Base-by-base conservation (phyloP, 208 protist species). In the Acanthamoeba quina region DNA sequence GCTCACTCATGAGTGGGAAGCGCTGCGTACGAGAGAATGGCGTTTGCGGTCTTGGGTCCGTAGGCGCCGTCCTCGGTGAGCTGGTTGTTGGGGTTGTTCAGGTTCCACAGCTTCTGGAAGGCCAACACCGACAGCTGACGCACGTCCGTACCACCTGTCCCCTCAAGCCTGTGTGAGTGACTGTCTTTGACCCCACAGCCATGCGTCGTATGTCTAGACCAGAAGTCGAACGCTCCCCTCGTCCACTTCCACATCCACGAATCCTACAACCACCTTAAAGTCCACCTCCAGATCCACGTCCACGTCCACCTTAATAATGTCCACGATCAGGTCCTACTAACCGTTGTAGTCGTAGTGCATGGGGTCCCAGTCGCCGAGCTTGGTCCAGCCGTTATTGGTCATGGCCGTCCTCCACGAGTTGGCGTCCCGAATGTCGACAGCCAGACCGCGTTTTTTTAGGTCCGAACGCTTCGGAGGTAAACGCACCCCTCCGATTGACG, bases 311-410 rank as follows among this genome's bases (percentile, higher is more conserved):
- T 29, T 66, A 19, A 66, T 66, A 29, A n/a, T 21, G 24, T 66
- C 60, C 19, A 66, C 24, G 24, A 4, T 5, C 24, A n/a, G 60
- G 60, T 3, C 19, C 60, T 29, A 66, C 60, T 1, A 21, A 76
- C 68, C 34, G 31, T 80, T 26, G 72, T 80, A 80, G 31, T 80
- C 72, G 72, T 80, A 80, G 72, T 80, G 72, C 72, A 80, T 80
- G 72, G 72, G 72, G 24, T 80, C 72, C 72, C 72, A 80, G 24
- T 80, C 72, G 24, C 72, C 72, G 9, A 80, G 72, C 44, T 80
- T 80, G 3, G 31, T 44, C 72, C 72, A 80, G 44, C 72, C 72
- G 41, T 80, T 80, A 41, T 52, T 80, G 31, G 31, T 15, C 72
- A 80, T 54, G 72, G 37, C 72, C 15, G 72, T 54, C 72, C 29